Base-by-base conservation (phyloP, 2,329 filamentous ascomycete species). In the Cladosporium halotolerans region DNA sequence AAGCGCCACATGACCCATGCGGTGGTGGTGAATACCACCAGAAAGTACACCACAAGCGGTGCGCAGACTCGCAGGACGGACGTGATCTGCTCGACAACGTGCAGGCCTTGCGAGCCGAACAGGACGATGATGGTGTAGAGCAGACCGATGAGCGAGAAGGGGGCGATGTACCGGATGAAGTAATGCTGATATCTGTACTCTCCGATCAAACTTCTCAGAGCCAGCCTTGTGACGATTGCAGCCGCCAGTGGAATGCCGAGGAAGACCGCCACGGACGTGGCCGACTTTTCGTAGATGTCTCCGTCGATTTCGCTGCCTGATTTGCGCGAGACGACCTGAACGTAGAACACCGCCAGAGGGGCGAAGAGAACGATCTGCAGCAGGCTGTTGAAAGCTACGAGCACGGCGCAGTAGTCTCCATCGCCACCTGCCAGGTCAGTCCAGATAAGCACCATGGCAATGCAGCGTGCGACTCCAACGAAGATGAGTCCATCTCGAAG, bases 401-500 rank as follows among this genome's bases (percentile, higher is more conserved):
- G 70, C 1, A 77, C 70, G 11, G 89, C 89, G 67, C 89, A 95
- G 69, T 95, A 95, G 60, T 95, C 85, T 5, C 70, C 73, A 59
- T 95, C 86, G 4, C 90, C 90, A 1, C 83, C 84, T 0, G 89
- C 88, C 0, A 89, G 73, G 4, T 80, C 81, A 0, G 82, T 93
- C 89, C 88, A 95, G 56, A 95, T 86, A 4, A 88, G 70, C 2
- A 83, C 88, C 89, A 95, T 95, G 32, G 89, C 89, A 57, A 95
- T 95, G 62, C 90, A 96, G 49, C 90, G 76, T 4, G 87, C 90
- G 1, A 96, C 73, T 0, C 90, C 89, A 0, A 96, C 89, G 5
- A 95, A 80, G 36, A 92, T 88, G 2, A 93, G 72, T 0, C 87
- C 88, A 32, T 81, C 77, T 1, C 76, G 63, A 9, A 80, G 64